A percentile compares a stretch with the other conserved stretches of the same genome.
phyloP scores from a whole-genome alignment of 2,329 filamentous ascomycete species.

The Mycosphaerella arachidis region DNA sequence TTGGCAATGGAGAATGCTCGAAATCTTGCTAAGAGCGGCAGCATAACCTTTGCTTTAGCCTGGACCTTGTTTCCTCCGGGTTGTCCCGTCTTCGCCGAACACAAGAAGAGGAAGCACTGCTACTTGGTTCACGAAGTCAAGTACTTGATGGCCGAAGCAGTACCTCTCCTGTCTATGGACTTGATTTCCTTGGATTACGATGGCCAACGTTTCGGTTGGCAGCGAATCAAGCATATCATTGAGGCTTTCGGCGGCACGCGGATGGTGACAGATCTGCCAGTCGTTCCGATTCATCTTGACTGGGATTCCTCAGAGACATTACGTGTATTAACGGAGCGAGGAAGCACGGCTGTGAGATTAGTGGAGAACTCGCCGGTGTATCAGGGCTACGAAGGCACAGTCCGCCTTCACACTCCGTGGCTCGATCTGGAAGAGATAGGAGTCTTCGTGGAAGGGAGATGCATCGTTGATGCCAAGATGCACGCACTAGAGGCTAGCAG shows the following conservation, averaged over 20 bases:
- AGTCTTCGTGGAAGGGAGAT: conserved; percentile 12
- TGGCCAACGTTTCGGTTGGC: conserved; percentile 14
- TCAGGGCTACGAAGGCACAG: conserved; percentile 10
- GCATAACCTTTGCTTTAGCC: conserved; percentile 15
- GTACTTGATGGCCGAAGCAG: conserved; percentile 10
- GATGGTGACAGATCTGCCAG: conserved; percentile 6
- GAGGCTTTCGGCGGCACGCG: conserved; percentile 9
- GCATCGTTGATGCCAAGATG: conserved; percentile 13
- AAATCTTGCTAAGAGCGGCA: conserved; percentile 14
- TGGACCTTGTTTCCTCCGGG: conserved; percentile 20
- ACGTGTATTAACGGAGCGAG: conserved; percentile 5
- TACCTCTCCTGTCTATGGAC: conserved; percentile 7
- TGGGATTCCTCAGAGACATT: neutral
- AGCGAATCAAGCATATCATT: conserved; percentile 5
- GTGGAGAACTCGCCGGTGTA: conserved; percentile 8
- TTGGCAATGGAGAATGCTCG: conserved; percentile 5
- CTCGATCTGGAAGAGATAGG: conserved; percentile 12
- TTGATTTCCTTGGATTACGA: conserved; percentile 12
- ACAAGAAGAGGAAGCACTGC: conserved; percentile 11
- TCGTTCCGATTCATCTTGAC: conserved; percentile 11
- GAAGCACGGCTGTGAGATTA: conserved; percentile 2
- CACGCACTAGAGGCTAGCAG: conserved; percentile 10
- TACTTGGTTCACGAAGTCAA: conserved; percentile 12
- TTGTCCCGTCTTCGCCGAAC: conserved; percentile 7
- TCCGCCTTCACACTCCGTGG: conserved; percentile 7